These are phyloP conservation scores for Vaccinium darrowii DNA, from an alignment of 148 eudicot species.

Conservation along the genomic window DNA sequence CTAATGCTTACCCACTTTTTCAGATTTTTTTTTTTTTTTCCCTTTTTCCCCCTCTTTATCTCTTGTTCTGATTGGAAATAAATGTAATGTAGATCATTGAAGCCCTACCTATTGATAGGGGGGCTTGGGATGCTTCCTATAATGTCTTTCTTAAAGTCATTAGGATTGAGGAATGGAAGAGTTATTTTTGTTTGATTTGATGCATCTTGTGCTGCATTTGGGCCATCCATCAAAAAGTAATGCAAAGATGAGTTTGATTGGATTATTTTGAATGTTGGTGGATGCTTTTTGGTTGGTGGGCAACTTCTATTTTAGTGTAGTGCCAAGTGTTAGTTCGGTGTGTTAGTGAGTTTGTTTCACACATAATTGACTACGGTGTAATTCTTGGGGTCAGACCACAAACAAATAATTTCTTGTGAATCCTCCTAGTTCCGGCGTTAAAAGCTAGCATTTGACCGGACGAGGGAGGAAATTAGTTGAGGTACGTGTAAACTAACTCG, in stretches of 20 bases:
- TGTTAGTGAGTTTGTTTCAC: too few species aligned
- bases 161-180: constrained; percentile 19
- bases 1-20: constrained; percentile 18
- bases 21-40: not conserved
- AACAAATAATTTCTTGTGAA: too few species aligned
- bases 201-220: constrained; percentile 21
- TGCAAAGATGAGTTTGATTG: constrained; percentile 10
- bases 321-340: too few species aligned
- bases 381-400: too few species aligned
- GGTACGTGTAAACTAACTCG: too few species aligned
- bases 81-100: constrained; percentile 10
- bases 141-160: constrained; percentile 21
- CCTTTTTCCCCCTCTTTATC: not conserved
- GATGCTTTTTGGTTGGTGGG: constrained; percentile 14
- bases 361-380: too few species aligned
- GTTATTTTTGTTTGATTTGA: constrained; percentile 29
- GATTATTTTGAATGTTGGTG: constrained; percentile 13
- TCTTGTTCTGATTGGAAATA: constrained; percentile 9
- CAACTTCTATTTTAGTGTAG: not conserved
- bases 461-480: too few species aligned
- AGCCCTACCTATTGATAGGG: constrained; percentile 18
- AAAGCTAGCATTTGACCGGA: too few species aligned
- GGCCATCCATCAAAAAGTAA: constrained; percentile 23
- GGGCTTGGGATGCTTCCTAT: constrained; percentile 22
- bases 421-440: too few species aligned